Conservation (phyloP, 2,329 filamentous ascomycete species). For the Epicoccum sorghinum region DNA sequence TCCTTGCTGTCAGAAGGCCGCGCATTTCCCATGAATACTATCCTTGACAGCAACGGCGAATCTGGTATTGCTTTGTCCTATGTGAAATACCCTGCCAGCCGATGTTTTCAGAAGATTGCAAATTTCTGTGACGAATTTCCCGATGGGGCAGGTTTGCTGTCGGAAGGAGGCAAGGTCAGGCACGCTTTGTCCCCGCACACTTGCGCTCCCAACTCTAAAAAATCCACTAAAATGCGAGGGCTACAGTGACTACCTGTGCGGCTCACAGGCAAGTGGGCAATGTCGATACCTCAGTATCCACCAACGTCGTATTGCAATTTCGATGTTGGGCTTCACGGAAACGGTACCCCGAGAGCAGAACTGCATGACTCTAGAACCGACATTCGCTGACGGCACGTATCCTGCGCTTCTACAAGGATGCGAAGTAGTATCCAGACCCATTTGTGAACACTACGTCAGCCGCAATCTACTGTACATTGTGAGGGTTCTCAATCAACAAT, state of each 20-base stretch:
- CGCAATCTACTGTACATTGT: neutral
- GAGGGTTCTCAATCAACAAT: neutral
- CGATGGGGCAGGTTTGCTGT: slow-evolving; percentile 1
- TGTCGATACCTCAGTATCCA: neutral
- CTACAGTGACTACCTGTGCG: slow-evolving; percentile 1
- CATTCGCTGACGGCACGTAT: neutral
- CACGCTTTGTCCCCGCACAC: slow-evolving; percentile 1
- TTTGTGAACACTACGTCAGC: too few species aligned
- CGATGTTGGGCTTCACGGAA: neutral
- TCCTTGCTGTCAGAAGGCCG: neutral
- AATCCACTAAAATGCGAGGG: neutral
- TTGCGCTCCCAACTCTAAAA: slow-evolving; percentile 1
- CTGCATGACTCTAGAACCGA: neutral
- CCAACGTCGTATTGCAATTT: slow-evolving; percentile 4
- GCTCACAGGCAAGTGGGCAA: slow-evolving; percentile 10
- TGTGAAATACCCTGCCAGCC: too few species aligned
- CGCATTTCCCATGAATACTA: neutral
- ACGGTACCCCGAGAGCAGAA: neutral
- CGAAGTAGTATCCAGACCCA: neutral
- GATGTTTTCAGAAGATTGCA: neutral
- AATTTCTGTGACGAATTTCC: neutral
- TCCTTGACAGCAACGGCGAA: neutral
- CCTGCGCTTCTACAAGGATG: neutral
- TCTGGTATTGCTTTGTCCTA: too few species aligned
- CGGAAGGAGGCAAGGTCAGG: slow-evolving; percentile 10